Conservation (phyloP, 306 rosid genomes). For the Cotoneaster glaucophyllus region DNA sequence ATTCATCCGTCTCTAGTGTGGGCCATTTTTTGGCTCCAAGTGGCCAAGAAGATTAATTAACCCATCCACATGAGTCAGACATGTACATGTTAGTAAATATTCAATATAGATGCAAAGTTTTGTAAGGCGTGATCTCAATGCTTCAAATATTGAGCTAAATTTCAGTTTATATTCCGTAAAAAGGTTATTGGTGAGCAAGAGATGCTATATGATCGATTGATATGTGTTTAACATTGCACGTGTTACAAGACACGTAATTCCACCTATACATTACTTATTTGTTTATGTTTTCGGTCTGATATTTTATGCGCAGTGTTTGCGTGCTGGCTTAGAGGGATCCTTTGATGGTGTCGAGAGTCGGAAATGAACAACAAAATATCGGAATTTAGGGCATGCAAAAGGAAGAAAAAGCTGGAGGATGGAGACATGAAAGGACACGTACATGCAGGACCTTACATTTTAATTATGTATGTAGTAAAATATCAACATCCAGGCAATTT, state of each 20-base stretch:
- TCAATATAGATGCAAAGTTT: neutral
- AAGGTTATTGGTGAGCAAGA: neutral
- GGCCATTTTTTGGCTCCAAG: constrained; percentile 15
- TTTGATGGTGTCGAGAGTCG: neutral
- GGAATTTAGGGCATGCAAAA: neutral
- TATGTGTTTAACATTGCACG: neutral
- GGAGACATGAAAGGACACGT: constrained; percentile 9
- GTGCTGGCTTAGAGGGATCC: neutral
- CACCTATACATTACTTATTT: neutral
- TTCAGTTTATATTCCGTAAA: neutral
- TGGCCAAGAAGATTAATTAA: constrained; percentile 8
- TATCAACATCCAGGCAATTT: neutral
- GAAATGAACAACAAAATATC: neutral
- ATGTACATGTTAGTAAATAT: constrained; percentile 12
- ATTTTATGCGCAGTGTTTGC: neutral
- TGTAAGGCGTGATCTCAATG: neutral
- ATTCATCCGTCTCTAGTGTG: neutral
- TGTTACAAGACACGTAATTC: neutral
- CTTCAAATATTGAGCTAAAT: neutral
- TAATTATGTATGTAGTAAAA: neutral
- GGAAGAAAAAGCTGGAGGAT: constrained; percentile 23
- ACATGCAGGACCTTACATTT: constrained; percentile 1
- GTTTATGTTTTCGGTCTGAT: neutral
- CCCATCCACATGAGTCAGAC: constrained; percentile 21
- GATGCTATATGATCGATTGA: neutral